Percentiles rank a stretch among this genome's conserved stretches.
Conservation (phyloP, 179 eudicot genomes). For the Pouteria campechiana region DNA sequence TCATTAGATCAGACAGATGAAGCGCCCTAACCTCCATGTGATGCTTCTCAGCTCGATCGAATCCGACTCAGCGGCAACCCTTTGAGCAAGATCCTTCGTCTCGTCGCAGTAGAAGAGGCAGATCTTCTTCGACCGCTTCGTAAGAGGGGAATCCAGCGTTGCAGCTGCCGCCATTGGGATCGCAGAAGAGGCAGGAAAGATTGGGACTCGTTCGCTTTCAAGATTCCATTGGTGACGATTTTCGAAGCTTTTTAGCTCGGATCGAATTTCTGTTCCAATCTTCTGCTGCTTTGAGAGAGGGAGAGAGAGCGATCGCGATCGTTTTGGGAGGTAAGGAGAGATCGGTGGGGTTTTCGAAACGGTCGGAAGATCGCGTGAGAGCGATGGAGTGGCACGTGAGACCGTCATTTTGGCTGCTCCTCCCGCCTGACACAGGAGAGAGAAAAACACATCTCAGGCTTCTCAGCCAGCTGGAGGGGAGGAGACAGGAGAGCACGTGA, state of each 20-base stretch:
- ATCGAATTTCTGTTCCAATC: constrained; percentile 12
- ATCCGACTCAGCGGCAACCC: constrained; percentile 80
- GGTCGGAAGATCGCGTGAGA: too few relatives aligned
- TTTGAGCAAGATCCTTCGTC: constrained; percentile 62
- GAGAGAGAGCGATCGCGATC: not conserved
- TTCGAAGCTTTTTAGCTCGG: constrained; percentile 22
- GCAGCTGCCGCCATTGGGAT: constrained; percentile 30
- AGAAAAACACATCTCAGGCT: too few relatives aligned
- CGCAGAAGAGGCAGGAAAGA: constrained; percentile 30
- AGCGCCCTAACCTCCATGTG: constrained; percentile 82
- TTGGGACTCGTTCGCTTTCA: constrained; percentile 63
- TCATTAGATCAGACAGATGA: too few relatives aligned
- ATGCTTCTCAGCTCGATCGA: constrained; percentile 76
- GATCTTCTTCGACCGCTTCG: constrained; percentile 45
- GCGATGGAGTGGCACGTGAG: too few relatives aligned
- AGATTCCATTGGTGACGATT: constrained; percentile 53
- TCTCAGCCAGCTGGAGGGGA: too few relatives aligned
- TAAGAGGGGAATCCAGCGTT: constrained; percentile 7
- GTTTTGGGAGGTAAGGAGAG: not conserved
- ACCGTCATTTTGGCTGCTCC: too few relatives aligned
- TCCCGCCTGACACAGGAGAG: too few relatives aligned
- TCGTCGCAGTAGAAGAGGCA: constrained; percentile 73
- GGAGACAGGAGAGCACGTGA: too few relatives aligned
- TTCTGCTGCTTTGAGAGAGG: constrained; percentile 5
- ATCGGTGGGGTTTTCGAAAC: too few relatives aligned